Conservation (phyloP, 2,329 filamentous ascomycete genomes). For the Didymella lethalis region DNA sequence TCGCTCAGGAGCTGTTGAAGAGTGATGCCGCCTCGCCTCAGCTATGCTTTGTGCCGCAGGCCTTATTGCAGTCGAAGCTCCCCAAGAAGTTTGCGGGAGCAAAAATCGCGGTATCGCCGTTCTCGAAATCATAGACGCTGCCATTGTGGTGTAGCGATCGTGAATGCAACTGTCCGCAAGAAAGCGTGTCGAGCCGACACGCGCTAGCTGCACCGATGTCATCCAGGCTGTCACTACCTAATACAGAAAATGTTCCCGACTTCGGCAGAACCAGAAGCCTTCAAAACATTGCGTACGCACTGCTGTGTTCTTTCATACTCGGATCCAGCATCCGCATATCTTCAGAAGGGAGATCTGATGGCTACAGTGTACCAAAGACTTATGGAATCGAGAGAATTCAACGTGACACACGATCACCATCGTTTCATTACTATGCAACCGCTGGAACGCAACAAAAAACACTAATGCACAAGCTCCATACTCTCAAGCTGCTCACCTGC, state of each 20-base stretch:
- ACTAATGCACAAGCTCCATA: background rate
- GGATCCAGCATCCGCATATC: background rate
- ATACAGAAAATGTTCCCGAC: conserved; percentile 30
- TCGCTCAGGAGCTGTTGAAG: conserved; percentile 25
- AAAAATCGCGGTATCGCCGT: conserved; percentile 50
- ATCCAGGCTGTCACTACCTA: conserved; percentile 29
- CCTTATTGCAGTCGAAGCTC: conserved; percentile 32
- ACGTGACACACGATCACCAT: background rate
- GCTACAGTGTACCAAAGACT: background rate
- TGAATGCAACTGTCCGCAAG: conserved; percentile 17
- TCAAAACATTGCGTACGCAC: background rate
- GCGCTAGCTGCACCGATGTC: conserved; percentile 15
- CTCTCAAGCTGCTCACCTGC: conserved; percentile 44
- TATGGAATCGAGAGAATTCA: background rate
- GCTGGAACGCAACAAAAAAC: conserved; percentile 22
- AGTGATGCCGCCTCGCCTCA: conserved; percentile 29
- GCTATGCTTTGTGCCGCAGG: conserved; percentile 27
- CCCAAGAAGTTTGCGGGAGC: conserved; percentile 50
- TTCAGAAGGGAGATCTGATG: background rate
- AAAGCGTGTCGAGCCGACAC: conserved; percentile 15
- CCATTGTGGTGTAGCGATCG: conserved; percentile 39
- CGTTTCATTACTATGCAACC: conserved; percentile 36
- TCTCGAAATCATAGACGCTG: conserved; percentile 31
- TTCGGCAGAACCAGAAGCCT: conserved; percentile 9
- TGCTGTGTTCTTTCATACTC: background rate